Conservation (phyloP, 2,329 filamentous ascomycete genomes). For the Orbilia ellipsospora region DNA sequence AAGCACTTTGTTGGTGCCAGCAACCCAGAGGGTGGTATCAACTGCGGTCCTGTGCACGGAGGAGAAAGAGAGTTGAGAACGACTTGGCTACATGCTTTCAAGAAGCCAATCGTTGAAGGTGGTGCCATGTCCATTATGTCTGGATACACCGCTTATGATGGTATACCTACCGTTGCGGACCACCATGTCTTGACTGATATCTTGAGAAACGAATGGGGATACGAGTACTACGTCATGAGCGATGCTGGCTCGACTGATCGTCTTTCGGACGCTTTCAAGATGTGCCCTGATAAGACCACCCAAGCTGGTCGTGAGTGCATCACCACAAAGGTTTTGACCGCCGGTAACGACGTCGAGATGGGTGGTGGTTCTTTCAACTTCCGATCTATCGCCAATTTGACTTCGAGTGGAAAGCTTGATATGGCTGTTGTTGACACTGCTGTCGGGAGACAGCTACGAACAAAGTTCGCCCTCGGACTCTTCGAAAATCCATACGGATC, state of each 20-base stretch:
- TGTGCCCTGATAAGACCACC: conserved; percentile 71
- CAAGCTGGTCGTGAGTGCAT: conserved; percentile 49
- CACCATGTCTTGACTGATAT: conserved; percentile 75
- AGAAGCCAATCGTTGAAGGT: conserved; percentile 76
- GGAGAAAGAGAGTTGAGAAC: conserved; percentile 69
- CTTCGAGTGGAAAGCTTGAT: conserved; percentile 71
- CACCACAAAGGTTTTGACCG: conserved; percentile 72
- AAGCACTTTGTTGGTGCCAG: conserved; percentile 80
- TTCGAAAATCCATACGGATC: conserved; percentile 77
- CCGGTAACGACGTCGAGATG: conserved; percentile 80
- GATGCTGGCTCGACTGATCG: conserved; percentile 73
- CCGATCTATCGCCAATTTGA: conserved; percentile 73
- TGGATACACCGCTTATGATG: conserved; percentile 79
- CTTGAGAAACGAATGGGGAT: conserved; percentile 77
- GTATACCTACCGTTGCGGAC: conserved; percentile 74
- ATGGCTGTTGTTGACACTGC: conserved; percentile 73
- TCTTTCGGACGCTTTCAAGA: conserved; percentile 67
- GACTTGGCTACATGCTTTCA: conserved; percentile 72
- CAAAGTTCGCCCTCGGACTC: conserved; percentile 76
- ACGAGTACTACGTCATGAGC: conserved; percentile 72
- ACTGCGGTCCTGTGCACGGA: conserved; percentile 71
- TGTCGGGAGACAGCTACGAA: conserved; percentile 72
- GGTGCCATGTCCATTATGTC: conserved; percentile 78
- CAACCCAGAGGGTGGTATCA: conserved; percentile 77
- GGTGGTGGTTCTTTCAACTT: conserved; percentile 79